Evolutionary conservation across 371 early-diverging fungal genomes (phyloP).

Genomic region (Rhizomucor miehei): DNA sequence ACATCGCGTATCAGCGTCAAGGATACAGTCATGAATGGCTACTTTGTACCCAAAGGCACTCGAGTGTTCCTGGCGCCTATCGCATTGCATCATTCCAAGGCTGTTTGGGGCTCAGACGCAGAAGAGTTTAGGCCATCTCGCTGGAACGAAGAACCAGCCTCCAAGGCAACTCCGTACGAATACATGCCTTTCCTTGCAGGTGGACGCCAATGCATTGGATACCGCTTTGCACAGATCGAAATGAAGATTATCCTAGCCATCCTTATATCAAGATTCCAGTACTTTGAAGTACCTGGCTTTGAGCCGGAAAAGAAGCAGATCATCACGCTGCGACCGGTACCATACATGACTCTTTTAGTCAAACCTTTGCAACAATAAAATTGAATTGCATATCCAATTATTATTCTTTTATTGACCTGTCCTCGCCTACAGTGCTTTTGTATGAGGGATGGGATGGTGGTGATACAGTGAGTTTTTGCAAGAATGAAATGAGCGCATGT

Average conservation of each 20-base stretch:
- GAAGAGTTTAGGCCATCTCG: slow-evolving; percentile 62
- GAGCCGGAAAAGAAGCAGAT: slow-evolving; percentile 5
- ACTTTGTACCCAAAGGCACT: slow-evolving; percentile 55
- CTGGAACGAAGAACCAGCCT: slow-evolving; percentile 45
- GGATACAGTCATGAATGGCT: slow-evolving; percentile 38
- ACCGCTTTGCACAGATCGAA: slow-evolving; percentile 23
- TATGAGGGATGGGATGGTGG: slow-evolving; percentile 26
- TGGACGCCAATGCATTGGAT: slow-evolving; percentile 20
- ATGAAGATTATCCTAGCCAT: slow-evolving; percentile 23
- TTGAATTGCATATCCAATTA: neutral
- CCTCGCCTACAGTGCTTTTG: neutral
- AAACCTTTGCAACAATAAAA: neutral
- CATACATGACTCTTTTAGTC: slow-evolving; percentile 21
- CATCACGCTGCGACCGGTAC: slow-evolving; percentile 20
- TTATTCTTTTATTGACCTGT: neutral
- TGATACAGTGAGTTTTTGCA: slow-evolving; percentile 25
- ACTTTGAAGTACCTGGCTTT: slow-evolving; percentile 23
- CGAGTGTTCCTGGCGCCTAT: slow-evolving; percentile 38
- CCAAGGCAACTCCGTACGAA: slow-evolving; percentile 32
- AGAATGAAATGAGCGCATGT: slow-evolving; percentile 32
- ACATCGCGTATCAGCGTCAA: slow-evolving; percentile 32
- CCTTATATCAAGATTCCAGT: slow-evolving; percentile 14
- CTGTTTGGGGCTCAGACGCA: slow-evolving; percentile 67
- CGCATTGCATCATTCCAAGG: slow-evolving; percentile 40
- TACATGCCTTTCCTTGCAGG: slow-evolving; percentile 64